Conservation (phyloP, 352 stramenopile genomes). For the Aphanomyces invadans region DNA sequence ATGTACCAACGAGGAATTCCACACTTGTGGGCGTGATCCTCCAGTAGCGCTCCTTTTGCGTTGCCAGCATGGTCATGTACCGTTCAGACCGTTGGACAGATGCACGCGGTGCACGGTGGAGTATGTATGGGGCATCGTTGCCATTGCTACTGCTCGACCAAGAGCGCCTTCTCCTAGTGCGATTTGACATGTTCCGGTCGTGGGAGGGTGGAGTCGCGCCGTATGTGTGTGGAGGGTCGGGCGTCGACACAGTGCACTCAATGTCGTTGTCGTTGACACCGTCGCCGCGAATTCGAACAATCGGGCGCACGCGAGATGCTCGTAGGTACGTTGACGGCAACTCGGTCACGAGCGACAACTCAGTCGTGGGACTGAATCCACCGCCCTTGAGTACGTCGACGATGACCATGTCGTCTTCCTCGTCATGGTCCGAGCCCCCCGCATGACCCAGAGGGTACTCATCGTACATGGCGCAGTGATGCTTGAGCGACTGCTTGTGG, state of each 20-base stretch:
- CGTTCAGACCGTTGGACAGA: not conserved
- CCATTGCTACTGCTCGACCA: not conserved
- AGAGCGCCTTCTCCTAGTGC: not conserved
- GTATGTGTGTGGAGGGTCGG: not conserved
- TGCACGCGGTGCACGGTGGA: not conserved
- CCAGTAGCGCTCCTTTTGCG: constrained; percentile 4
- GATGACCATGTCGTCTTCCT: not conserved
- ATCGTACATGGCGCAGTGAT: constrained; percentile 8
- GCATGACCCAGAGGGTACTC: not conserved
- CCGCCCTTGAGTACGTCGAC: not conserved
- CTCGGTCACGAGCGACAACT: not conserved
- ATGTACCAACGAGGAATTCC: constrained; percentile 3
- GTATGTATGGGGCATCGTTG: not conserved
- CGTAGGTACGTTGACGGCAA: constrained; percentile 5
- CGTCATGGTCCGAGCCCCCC: not conserved
- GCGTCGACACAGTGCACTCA: not conserved
- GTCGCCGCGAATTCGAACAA: constrained; percentile 1
- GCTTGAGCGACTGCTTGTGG: not conserved
- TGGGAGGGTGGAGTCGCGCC: not conserved
- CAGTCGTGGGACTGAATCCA: not conserved
- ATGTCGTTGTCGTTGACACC: not conserved
- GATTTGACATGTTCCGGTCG: not conserved
- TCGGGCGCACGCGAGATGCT: not conserved
- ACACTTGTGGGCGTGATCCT: not conserved
- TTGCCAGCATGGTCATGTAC: not conserved